Percentiles rank a stretch among this genome's conserved stretches.
Conservation (phyloP, 163 green algal species). For the Chlorella variabilis region DNA sequence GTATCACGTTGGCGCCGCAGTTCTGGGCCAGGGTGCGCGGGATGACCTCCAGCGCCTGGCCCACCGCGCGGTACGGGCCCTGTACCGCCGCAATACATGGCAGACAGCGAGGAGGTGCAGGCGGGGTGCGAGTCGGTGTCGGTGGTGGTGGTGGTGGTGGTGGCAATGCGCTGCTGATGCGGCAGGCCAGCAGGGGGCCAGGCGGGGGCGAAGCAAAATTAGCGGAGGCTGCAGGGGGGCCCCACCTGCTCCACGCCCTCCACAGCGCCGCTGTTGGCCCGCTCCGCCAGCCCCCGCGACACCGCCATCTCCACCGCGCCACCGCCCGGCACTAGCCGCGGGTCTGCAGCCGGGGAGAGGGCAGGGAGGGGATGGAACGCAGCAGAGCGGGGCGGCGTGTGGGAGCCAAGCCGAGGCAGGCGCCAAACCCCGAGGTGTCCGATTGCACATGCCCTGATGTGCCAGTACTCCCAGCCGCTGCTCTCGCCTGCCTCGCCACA, state of each 20-base stretch:
- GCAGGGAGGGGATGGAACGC: background rate
- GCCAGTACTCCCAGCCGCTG: too few species aligned
- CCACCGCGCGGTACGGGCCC: slow-evolving; percentile 80
- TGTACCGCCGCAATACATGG: slow-evolving; percentile 41
- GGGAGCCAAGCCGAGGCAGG: background rate
- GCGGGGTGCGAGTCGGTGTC: too few species aligned
- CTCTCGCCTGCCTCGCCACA: too few species aligned
- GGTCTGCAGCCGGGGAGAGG: slow-evolving; percentile 62
- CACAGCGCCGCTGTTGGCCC: slow-evolving; percentile 60
- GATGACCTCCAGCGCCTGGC: slow-evolving; percentile 95
- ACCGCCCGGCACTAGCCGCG: slow-evolving; percentile 93
- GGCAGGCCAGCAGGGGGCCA: background rate
- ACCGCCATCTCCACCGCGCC: slow-evolving; percentile 98
- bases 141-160: too few species aligned
- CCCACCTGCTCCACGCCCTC: slow-evolving; percentile 63
- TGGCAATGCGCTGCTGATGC: background rate
- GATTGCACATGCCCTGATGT: too few species aligned
- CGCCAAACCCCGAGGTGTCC: background rate
- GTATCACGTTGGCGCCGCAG: slow-evolving; percentile 93
- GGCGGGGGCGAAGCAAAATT: too few species aligned
- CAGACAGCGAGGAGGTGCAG: background rate
- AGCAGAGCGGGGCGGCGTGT: too few species aligned
- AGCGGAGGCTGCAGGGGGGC: too few species aligned
- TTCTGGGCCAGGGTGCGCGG: slow-evolving; percentile 97
- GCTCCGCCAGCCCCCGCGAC: slow-evolving; percentile 72